phyloP scores from a whole-genome alignment of 1,139 yeast genomes.

The Saccharomyces hybrid region DNA sequence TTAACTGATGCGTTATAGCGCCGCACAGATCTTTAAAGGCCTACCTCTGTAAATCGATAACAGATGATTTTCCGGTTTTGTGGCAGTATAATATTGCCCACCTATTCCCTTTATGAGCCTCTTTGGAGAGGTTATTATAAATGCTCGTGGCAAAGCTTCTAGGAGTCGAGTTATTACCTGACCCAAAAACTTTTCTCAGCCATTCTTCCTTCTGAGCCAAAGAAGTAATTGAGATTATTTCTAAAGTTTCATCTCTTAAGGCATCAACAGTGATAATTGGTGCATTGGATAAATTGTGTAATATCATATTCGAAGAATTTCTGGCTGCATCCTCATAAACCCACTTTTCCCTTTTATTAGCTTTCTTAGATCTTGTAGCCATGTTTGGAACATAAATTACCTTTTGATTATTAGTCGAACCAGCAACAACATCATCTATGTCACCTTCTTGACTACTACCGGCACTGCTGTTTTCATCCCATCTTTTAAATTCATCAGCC shows the following conservation, averaged over 20 bases:
- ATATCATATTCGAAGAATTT: slow-evolving; percentile 48
- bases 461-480: slow-evolving; percentile 28
- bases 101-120: slow-evolving; percentile 58
- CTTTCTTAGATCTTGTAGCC: slow-evolving; percentile 64
- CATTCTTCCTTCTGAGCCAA: slow-evolving; percentile 80
- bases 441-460: slow-evolving; percentile 29
- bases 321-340: slow-evolving; percentile 67
- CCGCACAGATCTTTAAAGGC: neutral
- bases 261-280: slow-evolving; percentile 73
- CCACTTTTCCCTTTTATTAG: slow-evolving; percentile 75
- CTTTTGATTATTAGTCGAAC: slow-evolving; percentile 41
- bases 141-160: slow-evolving; percentile 70
- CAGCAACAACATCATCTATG: slow-evolving; percentile 22
- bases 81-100: slow-evolving; percentile 72
- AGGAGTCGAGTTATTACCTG: slow-evolving; percentile 58
- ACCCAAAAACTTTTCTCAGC: slow-evolving; percentile 69
- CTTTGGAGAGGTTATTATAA: slow-evolving; percentile 64
- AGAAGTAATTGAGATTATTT: slow-evolving; percentile 71
- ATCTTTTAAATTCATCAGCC: slow-evolving; percentile 16
- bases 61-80: slow-evolving; percentile 61
- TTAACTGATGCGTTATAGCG: neutral
- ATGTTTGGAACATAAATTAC: slow-evolving; percentile 57
- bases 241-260: slow-evolving; percentile 70
- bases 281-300: slow-evolving; percentile 50
- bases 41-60: slow-evolving; percentile 59